A percentile compares a stretch with the other conserved stretches of the same genome.
phyloP scores from a whole-genome alignment of 2,329 filamentous ascomycete species.

The Didymella lethalis region DNA sequence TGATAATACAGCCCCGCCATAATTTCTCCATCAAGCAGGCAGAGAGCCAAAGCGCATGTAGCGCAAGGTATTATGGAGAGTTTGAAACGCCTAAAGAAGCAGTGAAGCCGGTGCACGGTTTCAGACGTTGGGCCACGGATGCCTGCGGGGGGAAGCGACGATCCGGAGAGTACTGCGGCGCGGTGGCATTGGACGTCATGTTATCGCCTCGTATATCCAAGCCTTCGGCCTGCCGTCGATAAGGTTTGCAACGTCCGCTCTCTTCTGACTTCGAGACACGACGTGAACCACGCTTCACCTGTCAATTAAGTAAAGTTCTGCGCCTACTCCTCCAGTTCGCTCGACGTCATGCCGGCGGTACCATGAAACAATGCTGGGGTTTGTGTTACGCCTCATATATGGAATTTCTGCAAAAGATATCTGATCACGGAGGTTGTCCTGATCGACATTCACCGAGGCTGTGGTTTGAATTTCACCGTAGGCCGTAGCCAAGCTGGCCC shows the following conservation, averaged over 20 bases:
- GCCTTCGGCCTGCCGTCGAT: not conserved
- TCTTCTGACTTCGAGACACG: not conserved
- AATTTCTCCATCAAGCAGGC: constrained; percentile 7
- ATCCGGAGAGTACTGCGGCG: constrained; percentile 11
- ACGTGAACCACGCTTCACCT: not conserved
- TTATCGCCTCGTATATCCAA: not conserved
- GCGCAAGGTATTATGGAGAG: constrained; percentile 1
- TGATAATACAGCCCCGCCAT: constrained; percentile 2
- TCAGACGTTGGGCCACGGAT: constrained; percentile 15
- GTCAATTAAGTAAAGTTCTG: not conserved
- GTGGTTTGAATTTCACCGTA: constrained; percentile 2
- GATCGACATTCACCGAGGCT: not conserved
- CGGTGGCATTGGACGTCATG: not conserved
- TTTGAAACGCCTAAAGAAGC: constrained; percentile 2
- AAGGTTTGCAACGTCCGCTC: constrained; percentile 3
- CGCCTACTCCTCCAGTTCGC: not conserved
- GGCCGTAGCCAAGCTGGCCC: constrained; percentile 1
- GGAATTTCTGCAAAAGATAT: not conserved
- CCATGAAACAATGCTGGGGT: not conserved
- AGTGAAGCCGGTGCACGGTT: constrained; percentile 10
- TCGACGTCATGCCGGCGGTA: not conserved
- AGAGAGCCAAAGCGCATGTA: not conserved
- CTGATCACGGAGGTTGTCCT: not conserved
- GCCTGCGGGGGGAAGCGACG: constrained; percentile 6
- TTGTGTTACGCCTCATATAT: not conserved